Evolutionary conservation across 139 green algal species (phyloP), one percentile per base, ranked within the genome.

Genomic region (Chlorella vulgaris): DNA sequence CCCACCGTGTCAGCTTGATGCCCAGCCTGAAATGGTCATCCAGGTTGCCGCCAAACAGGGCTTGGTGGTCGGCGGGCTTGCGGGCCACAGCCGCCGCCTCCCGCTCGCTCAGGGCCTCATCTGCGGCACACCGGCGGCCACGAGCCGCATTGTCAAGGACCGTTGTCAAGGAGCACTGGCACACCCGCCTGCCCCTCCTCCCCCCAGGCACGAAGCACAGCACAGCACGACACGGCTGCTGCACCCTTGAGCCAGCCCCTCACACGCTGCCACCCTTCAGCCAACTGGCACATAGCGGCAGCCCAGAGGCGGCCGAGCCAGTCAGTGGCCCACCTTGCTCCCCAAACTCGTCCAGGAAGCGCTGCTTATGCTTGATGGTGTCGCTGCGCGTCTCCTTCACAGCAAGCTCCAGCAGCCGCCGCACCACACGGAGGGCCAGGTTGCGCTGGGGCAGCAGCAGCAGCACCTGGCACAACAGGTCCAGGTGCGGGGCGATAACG

Each of bases 21-120:
- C 96, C 96, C 50, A 99, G 28, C 31, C 91, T 77, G 87, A 99
- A 99, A 82, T 98, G 93, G 81, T 99, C 96, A 81, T 99, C 96
- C 4, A 74, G 88, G 83, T 99, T 99, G 70, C 96, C 96, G 8
- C 29, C 69, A 69, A 99, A 98, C 40, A 98, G 81, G 0, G 87
- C 89, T 1, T 81, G 81, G 83, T 96, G 89, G n/a, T 98, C 95
- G 28, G 85, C 82, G 7, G 96, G 95, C 78, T 95, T 95, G 66
- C 39, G 61, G 33, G 13, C 74, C 43, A 76, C 38, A 38, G 70
- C 81, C 26, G 74, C 74, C 47, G 73, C 74, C 77, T 81, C 84
- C 29, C 33, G 43, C 31, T 71, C 85, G 3, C 4, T 69, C 40
- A 70, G 29, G 24, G n/a, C 71, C 60, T 85, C 55, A 28, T 62